These are phyloP conservation scores for Globisporangium solare DNA, from an alignment of 352 stramenopile species.

Conservation along the genomic window DNA sequence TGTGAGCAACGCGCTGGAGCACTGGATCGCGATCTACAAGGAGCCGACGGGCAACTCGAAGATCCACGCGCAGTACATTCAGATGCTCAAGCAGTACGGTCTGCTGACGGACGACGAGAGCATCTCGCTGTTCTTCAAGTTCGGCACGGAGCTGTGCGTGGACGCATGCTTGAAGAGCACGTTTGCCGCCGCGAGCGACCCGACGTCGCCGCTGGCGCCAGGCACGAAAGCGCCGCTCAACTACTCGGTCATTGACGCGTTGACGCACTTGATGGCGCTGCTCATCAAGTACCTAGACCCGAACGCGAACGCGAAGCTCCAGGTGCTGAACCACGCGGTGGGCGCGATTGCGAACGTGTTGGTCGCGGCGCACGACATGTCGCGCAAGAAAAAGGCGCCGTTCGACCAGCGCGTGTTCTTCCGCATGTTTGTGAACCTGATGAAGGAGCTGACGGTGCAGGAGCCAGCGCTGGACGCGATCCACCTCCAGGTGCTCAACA, in stretches of 20 bases:
- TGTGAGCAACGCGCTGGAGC: constrained; percentile 92
- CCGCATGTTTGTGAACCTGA: constrained; percentile 96
- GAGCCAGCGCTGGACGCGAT: constrained; percentile 93
- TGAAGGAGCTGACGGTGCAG: constrained; percentile 96
- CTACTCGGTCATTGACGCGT: constrained; percentile 95
- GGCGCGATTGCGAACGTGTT: constrained; percentile 93
- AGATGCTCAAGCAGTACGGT: constrained; percentile 95
- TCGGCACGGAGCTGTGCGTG: constrained; percentile 95
- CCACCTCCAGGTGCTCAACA: constrained; percentile 93
- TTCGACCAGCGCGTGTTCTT: constrained; percentile 99
- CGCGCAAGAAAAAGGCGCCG: constrained; percentile 73
- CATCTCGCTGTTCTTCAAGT: constrained; percentile 97
- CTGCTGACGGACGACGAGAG: constrained; percentile 95
- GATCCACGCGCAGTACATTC: constrained; percentile 95
- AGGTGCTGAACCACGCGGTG: constrained; percentile 95
- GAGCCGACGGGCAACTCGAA: constrained; percentile 92
- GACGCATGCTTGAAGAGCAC: constrained; percentile 93
- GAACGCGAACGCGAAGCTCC: constrained; percentile 66
- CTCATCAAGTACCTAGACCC: constrained; percentile 93
- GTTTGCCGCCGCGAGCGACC: constrained; percentile 28
- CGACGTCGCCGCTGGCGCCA: constrained; percentile 24
- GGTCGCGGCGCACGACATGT: constrained; percentile 81
- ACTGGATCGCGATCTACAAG: constrained; percentile 98
- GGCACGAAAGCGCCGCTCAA: constrained; percentile 59
- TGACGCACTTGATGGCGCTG: constrained; percentile 95